Conservation (phyloP, 2,329 filamentous ascomycete genomes). For the Penicillium freii region DNA sequence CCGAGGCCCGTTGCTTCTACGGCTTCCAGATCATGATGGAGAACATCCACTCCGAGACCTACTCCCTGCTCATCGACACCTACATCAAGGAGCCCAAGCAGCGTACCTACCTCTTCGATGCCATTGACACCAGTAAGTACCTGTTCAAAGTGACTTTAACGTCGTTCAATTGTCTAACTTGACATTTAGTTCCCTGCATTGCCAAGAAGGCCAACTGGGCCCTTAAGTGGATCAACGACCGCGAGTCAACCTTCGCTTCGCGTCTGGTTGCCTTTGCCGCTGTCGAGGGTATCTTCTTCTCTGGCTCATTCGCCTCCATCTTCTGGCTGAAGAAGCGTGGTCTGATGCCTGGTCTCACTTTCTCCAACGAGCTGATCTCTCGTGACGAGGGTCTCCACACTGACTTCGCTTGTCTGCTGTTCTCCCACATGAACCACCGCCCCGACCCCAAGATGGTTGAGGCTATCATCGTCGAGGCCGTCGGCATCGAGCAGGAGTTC, state of each 20-base stretch:
- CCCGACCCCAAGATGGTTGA: conserved; percentile 77
- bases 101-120: conserved; percentile 92
- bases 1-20: conserved; percentile 99
- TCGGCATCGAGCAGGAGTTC: conserved; percentile 95
- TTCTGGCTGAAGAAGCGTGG: conserved; percentile 99
- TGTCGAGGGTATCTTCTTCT: conserved; percentile 99
- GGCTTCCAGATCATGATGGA: conserved; percentile 99
- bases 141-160: not conserved
- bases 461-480: conserved; percentile 90
- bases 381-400: conserved; percentile 99
- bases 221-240: conserved; percentile 88
- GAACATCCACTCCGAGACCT: conserved; percentile 99
- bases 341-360: conserved; percentile 96
- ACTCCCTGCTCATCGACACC: conserved; percentile 97
- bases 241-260: conserved; percentile 90
- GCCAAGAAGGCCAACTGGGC: conserved; percentile 99
- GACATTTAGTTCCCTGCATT: conserved; percentile 76
- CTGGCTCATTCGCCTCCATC: conserved; percentile 95
- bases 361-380: conserved; percentile 99
- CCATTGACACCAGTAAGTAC: conserved; percentile 87
- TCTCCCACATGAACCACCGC: conserved; percentile 94
- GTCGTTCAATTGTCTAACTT: conserved; percentile 27
- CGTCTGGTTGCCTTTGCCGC: conserved; percentile 95
- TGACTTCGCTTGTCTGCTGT: conserved; percentile 95
- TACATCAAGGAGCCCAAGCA: conserved; percentile 98